A percentile compares a stretch with the other conserved stretches of the same genome.
phyloP scores from a whole-genome alignment of 352 stramenopile species.

The Phytophthora macrochlamydospora region DNA sequence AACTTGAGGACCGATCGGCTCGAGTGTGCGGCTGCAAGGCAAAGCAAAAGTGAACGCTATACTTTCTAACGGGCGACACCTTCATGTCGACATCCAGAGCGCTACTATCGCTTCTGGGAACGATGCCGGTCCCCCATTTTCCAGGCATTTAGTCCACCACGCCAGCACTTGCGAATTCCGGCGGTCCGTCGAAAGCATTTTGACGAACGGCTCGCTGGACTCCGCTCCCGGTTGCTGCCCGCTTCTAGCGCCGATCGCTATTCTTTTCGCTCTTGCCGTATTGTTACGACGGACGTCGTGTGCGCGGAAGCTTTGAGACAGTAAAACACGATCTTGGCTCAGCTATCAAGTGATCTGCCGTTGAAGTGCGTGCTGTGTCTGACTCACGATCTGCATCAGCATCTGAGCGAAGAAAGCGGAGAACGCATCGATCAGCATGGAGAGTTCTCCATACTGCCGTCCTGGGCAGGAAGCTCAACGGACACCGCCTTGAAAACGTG shows the following conservation, averaged over 20 bases:
- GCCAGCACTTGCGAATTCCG: not conserved
- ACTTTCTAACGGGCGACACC: not conserved
- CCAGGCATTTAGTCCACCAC: slow-evolving; percentile 21
- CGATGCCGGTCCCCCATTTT: slow-evolving; percentile 2
- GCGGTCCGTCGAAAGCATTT: not conserved
- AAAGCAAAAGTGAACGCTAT: slow-evolving; percentile 16
- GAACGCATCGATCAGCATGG: too few species aligned
- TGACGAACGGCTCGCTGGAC: not conserved
- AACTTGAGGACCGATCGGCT: not conserved
- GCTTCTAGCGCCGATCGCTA: slow-evolving; percentile 8
- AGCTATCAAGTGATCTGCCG: not conserved
- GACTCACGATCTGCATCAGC: not conserved
- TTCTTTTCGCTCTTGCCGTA: slow-evolving; percentile 2
- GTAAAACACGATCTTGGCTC: not conserved
- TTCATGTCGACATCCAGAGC: slow-evolving; percentile 4
- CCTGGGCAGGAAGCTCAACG: not conserved
- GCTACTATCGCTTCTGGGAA: slow-evolving; percentile 5
- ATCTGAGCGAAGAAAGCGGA: not conserved
- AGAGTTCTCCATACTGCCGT: too few species aligned
- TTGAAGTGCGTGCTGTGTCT: not conserved
- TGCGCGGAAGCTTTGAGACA: not conserved
- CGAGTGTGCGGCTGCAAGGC: not conserved
- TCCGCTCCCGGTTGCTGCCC: not conserved
- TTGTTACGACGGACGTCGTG: not conserved
- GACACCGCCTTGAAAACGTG: slow-evolving; percentile 11